These are phyloP conservation scores for Ilex paraguariensis DNA, from an alignment of 305 asterid species.

Conservation along the genomic window DNA sequence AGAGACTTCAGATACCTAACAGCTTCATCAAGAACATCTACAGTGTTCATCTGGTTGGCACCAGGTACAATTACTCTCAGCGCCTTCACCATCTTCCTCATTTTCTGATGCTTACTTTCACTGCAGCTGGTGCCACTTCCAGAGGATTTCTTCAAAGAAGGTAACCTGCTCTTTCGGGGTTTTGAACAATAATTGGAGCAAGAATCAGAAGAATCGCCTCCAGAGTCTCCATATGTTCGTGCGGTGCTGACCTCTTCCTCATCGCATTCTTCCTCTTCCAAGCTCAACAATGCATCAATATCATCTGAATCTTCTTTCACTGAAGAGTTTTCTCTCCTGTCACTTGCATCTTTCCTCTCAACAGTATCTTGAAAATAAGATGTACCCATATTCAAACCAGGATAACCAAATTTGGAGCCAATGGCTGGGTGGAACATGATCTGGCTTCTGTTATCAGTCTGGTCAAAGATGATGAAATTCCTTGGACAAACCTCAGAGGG, in stretches of 20 bases:
- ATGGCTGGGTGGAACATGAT: conserved; percentile 71
- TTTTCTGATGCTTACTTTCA: conserved; percentile 41
- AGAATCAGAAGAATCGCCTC: conserved; percentile 58
- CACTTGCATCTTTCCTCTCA: conserved; percentile 13
- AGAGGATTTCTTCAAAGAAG: conserved; percentile 24
- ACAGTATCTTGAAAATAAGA: too few species aligned
- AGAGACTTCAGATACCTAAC: conserved; percentile 76
- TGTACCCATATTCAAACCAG: conserved; percentile 28
- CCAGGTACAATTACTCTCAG: conserved; percentile 68
- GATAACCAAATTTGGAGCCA: conserved; percentile 35
- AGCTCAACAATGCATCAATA: conserved; percentile 65
- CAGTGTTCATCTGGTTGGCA: conserved; percentile 57
- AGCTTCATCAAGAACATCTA: conserved; percentile 71
- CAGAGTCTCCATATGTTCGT: conserved; percentile 37
- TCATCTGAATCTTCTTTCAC: conserved; percentile 66
- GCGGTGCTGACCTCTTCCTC: conserved; percentile 75
- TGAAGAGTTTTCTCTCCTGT: conserved; percentile 28
- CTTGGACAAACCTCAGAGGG: conserved; percentile 61
- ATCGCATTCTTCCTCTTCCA: conserved; percentile 43
- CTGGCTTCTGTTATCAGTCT: conserved; percentile 45
- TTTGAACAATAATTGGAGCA: conserved; percentile 50
- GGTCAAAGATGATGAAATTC: conserved; percentile 70
- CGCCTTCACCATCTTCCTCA: conserved; percentile 64
- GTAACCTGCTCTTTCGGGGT: conserved; percentile 34
- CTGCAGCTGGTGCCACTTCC: conserved; percentile 16